Base-by-base conservation (phyloP, 805 yeast genomes). In the Phaffomyces thermotolerans region DNA sequence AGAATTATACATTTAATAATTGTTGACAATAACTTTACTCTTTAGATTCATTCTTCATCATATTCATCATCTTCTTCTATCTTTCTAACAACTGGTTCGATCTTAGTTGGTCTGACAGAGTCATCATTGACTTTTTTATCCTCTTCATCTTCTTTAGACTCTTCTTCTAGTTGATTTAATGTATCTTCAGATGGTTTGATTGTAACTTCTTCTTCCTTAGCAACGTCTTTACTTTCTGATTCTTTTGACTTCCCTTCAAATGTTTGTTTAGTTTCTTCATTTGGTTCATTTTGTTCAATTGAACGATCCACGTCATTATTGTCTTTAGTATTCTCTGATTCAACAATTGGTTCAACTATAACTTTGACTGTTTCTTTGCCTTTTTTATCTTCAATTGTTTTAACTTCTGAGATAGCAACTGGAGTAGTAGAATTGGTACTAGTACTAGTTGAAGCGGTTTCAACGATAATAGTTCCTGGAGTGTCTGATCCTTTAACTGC, bases 61-160 rank as follows among this genome's bases (percentile, higher is more conserved):
- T 63, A 52, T 45, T 59, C 62, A 27, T 67, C 67, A 43, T 67
- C 70, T 50, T 68, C 72, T 46, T 65, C 64, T 31, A 67, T 49
- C 36, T 60, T 61, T 57, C 68, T 68, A 37, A 65, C 62, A 7
- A 63, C 66, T 46, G 60, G 65, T 20, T 65, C 68, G 12, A 63
- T 20, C 22, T 20, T 20, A 20, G 4, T 54, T 25, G 67, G 63
- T 39, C 57, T 56, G 15, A 46, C 48, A 35, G 41, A 46, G 9
- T 57, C 55, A n/a, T 46, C 48, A 32, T 42, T 46, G 6, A 13
- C 6, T 30, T 44, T 43, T 13, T 43, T 45, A 6, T 45, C 46
- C 22, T 52, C 70, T 29, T 62, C 67, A 49, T 67, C 71, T 49
- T 65, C 57, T 13, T 57, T 58, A 6, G 56, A 49, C 17, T 39